Evolutionary conservation across 2,329 filamentous ascomycete genomes (phyloP), one percentile per base, ranked within the genome.

Genomic region (Penicillium janthinellum): DNA sequence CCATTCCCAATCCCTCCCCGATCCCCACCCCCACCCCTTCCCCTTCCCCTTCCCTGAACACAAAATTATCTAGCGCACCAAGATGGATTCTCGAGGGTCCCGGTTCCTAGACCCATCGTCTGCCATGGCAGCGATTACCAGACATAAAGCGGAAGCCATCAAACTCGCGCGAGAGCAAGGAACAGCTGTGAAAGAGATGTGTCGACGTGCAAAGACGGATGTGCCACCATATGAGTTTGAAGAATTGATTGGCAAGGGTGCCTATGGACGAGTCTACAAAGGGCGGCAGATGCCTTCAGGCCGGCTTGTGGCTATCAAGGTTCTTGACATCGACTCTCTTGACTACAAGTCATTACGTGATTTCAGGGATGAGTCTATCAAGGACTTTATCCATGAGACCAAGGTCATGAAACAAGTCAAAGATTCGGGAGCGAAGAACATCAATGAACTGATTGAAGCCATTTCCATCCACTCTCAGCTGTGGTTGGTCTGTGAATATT

Each of bases 401-500:
- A 83, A 81, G 50, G 85, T 87, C 22, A 79, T 89, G 67, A 83
- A 85, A 64, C 84, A 87, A 67, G 80, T 88, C 10, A 84, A 86
- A 68, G 85, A 88, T 64, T 83, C 83, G 59, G 84, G 82, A 41
- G 86, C 86, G 2, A 82, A 83, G 63, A 88, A 88, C 59, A 83
- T 89, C 66, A 89, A 88, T 61, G 81, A 84, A 60, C 81, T 89
- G 42, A 84, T 87, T 62, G 86, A 88, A 66, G 86, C 86, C 0
- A 83, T 87, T 47, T 82, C 85, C 3, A 82, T 88, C 22, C 85
- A 88, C 65, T 85, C 84, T 54, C 85, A 88, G 66, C 76, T 89
- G 22, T 89, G 86, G 86, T 82, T 89, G 62, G 81, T 89, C 56
- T 87, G 84, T 71, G 86, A 88, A 70, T 88, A 88, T 70, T 87